phyloP scores from a whole-genome alignment of 768 basidiomycete species.

The Austroboletus eburneus region DNA sequence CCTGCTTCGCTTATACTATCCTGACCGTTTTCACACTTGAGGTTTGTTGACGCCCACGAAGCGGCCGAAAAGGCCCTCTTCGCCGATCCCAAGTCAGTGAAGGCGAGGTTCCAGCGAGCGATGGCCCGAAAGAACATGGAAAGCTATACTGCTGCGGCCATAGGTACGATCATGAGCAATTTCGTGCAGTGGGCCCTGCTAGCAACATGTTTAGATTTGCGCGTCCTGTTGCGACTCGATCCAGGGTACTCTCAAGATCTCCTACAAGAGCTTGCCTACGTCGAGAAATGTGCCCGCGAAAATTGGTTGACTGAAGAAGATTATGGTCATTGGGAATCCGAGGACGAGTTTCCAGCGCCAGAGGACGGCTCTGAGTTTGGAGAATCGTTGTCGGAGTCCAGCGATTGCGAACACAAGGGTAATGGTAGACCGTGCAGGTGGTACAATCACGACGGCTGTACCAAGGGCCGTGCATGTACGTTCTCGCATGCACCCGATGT shows the following conservation, averaged over 20 bases:
- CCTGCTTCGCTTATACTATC: too few relatives aligned
- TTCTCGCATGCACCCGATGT: conserved; percentile 54
- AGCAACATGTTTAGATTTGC: too few relatives aligned
- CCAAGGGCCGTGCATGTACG: conserved; percentile 36
- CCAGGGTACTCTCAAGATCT: conserved; percentile 18
- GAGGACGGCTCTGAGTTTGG: conserved; percentile 32
- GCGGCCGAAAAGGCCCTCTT: conserved; percentile 27
- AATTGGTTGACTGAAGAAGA: too few relatives aligned
- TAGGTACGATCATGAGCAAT: conserved; percentile 20
- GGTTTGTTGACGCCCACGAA: conserved; percentile 27
- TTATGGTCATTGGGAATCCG: conserved; percentile 3
- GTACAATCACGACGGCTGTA: conserved; percentile 54
- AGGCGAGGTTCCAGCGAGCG: conserved; percentile 35
- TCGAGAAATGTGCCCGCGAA: background rate
- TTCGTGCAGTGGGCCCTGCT: too few relatives aligned
- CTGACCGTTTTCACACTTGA: background rate
- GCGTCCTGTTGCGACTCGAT: conserved; percentile 9
- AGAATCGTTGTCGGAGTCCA: conserved; percentile 47
- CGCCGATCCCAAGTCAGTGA: conserved; percentile 28
- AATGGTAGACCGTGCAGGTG: conserved; percentile 52
- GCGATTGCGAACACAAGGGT: conserved; percentile 49
- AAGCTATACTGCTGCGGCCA: conserved; percentile 14
- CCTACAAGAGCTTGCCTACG: conserved; percentile 12
- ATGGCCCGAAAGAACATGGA: conserved; percentile 30
- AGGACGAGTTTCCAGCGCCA: conserved; percentile 14